Percentiles rank a stretch among this genome's conserved stretches.
phyloP scores from a whole-genome alignment of 768 basidiomycete genomes.

The Tylopilus rubrobrunneus region DNA sequence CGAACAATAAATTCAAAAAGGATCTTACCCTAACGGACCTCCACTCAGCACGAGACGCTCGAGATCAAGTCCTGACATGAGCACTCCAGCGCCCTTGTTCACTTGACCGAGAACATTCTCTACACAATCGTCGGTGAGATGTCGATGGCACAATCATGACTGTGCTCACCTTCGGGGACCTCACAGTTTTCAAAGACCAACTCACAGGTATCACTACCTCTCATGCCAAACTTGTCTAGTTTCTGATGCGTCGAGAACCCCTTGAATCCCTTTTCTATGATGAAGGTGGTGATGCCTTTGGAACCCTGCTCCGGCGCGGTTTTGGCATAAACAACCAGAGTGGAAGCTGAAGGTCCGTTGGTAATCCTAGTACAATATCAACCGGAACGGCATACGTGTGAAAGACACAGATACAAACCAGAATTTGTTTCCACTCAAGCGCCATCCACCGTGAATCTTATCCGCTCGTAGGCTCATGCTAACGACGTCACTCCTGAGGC shows the following conservation, averaged over 20 bases:
- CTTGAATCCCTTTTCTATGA: constrained; percentile 75
- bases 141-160: neutral
- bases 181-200: constrained; percentile 88
- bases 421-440: constrained; percentile 88
- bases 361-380: constrained; percentile 67
- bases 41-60: constrained; percentile 90
- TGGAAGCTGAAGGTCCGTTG: constrained; percentile 89
- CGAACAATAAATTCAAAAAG: neutral
- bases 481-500: constrained; percentile 74
- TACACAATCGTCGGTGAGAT: constrained; percentile 26
- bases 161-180: constrained; percentile 74
- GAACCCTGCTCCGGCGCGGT: constrained; percentile 72
- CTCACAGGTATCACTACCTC: constrained; percentile 93
- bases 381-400: neutral
- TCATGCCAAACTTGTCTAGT: constrained; percentile 95
- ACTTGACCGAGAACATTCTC: constrained; percentile 83
- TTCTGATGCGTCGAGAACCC: constrained; percentile 91
- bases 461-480: constrained; percentile 86
- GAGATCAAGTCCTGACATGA: constrained; percentile 93
- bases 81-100: constrained; percentile 75
- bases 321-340: constrained; percentile 91
- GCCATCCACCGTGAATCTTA: constrained; percentile 71
- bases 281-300: constrained; percentile 90
- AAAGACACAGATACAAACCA: constrained; percentile 48
- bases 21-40: constrained; percentile 77